Percentiles rank a stretch among this genome's conserved stretches.
Evolutionary conservation across 2,329 filamentous ascomycete genomes (phyloP).

Genomic region (Aspergillus caelatus): DNA sequence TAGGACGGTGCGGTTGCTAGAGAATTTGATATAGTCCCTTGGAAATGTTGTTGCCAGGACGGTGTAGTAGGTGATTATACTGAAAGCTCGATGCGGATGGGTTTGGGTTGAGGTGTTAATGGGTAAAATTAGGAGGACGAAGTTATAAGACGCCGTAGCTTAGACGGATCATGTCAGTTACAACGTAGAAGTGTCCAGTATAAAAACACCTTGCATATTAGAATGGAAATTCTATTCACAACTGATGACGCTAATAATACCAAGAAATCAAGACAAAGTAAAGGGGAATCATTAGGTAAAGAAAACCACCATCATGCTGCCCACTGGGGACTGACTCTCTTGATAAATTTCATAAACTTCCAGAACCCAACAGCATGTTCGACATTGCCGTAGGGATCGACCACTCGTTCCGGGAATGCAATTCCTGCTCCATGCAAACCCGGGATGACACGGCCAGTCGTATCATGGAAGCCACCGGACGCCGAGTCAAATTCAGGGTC

Average conservation of each 20-base stretch:
- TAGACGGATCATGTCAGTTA: background rate
- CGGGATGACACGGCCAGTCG: constrained; percentile 45
- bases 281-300: background rate
- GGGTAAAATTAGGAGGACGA: too few relatives aligned
- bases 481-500: constrained; percentile 34
- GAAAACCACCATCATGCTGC: constrained; percentile 8
- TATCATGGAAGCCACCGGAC: constrained; percentile 53
- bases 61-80: too few relatives aligned
- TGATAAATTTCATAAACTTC: constrained; percentile 67
- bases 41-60: too few relatives aligned
- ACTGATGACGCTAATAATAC: background rate
- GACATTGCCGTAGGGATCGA: constrained; percentile 63
- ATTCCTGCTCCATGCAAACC: constrained; percentile 65
- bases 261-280: background rate
- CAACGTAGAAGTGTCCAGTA: background rate
- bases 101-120: too few relatives aligned
- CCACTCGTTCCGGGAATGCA: constrained; percentile 63
- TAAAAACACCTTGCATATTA: background rate
- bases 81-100: too few relatives aligned
- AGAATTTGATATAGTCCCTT: too few relatives aligned
- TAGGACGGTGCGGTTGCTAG: too few relatives aligned
- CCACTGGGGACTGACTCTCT: constrained; percentile 59
- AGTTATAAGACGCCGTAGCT: background rate
- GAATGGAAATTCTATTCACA: background rate
- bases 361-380: constrained; percentile 65